Percentiles rank a stretch among this genome's conserved stretches.
Evolutionary conservation across 2,329 filamentous ascomycete species (phyloP).

Genomic region (Aureobasidium sp.): DNA sequence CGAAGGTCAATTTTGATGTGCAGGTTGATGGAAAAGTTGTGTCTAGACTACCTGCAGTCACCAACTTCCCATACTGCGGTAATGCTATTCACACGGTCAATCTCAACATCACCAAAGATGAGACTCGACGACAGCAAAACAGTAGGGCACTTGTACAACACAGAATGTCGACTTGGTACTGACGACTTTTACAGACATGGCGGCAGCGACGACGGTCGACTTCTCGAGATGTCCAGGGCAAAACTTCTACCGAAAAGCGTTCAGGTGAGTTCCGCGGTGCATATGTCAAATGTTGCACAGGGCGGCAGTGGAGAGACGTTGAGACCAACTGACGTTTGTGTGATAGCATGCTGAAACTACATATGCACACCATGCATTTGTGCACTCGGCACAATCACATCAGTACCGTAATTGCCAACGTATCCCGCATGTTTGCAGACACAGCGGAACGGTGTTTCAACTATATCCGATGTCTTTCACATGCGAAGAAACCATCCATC

Average conservation of each 20-base stretch:
- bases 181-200: slow-evolving; percentile 39
- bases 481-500: slow-evolving; percentile 48
- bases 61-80: slow-evolving; percentile 83
- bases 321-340: slow-evolving; percentile 16
- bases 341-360: slow-evolving; percentile 64
- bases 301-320: slow-evolving; percentile 29
- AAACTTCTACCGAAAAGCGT: slow-evolving; percentile 71
- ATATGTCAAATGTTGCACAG: slow-evolving; percentile 54
- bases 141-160: slow-evolving; percentile 38
- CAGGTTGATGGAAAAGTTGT: slow-evolving; percentile 50
- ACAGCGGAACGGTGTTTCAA: slow-evolving; percentile 67
- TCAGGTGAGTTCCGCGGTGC: slow-evolving; percentile 41
- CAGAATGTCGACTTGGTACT: background rate
- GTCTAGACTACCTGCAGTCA: slow-evolving; percentile 33
- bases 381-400: slow-evolving; percentile 71
- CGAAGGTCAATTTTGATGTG: slow-evolving; percentile 74
- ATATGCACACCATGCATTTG: slow-evolving; percentile 76
- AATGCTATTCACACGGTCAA: slow-evolving; percentile 66
- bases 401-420: slow-evolving; percentile 62
- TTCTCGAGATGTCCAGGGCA: slow-evolving; percentile 64
- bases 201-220: slow-evolving; percentile 73
- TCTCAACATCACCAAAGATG: slow-evolving; percentile 67
- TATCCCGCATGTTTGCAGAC: slow-evolving; percentile 68
- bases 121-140: slow-evolving; percentile 44
- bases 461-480: slow-evolving; percentile 54